Percentiles rank a stretch among this genome's conserved stretches.
Evolutionary conservation across 1,284 basidiomycete genomes (phyloP).

Genomic region (Austropuccinia psidii): DNA sequence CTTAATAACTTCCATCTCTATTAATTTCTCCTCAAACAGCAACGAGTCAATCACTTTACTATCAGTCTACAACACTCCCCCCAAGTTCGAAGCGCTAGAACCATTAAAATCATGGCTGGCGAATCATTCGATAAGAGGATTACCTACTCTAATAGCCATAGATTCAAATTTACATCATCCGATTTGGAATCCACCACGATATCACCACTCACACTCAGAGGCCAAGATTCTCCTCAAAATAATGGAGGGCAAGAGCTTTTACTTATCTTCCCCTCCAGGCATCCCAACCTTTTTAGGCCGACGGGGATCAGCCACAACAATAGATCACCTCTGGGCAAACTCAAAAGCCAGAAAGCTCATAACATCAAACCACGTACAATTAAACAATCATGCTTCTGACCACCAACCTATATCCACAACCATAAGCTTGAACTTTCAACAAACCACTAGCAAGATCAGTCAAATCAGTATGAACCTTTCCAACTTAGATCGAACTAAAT

Average conservation of each 20-base stretch:
- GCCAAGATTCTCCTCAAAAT: neutral
- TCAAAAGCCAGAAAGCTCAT: neutral
- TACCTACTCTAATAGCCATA: neutral
- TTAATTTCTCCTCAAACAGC: too few relatives aligned
- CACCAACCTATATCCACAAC: neutral
- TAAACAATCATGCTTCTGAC: neutral
- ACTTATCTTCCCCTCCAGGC: slow-evolving; percentile 1
- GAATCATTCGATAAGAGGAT: neutral
- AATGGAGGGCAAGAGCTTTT: neutral
- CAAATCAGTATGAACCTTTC: neutral
- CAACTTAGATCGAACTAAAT: neutral
- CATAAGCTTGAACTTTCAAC: neutral
- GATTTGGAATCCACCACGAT: neutral
- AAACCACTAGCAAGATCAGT: neutral
- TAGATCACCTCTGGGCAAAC: neutral
- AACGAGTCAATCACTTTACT: too few relatives aligned
- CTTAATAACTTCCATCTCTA: too few relatives aligned
- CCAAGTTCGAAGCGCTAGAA: neutral
- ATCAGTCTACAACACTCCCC: neutral
- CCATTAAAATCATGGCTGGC: neutral
- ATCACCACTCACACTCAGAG: neutral
- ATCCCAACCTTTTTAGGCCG: neutral
- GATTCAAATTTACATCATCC: slow-evolving; percentile 21
- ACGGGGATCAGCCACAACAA: neutral
- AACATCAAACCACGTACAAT: neutral